phyloP scores from a whole-genome alignment of 2,329 filamentous ascomycete genomes.

The Ophiostoma sp. region DNA sequence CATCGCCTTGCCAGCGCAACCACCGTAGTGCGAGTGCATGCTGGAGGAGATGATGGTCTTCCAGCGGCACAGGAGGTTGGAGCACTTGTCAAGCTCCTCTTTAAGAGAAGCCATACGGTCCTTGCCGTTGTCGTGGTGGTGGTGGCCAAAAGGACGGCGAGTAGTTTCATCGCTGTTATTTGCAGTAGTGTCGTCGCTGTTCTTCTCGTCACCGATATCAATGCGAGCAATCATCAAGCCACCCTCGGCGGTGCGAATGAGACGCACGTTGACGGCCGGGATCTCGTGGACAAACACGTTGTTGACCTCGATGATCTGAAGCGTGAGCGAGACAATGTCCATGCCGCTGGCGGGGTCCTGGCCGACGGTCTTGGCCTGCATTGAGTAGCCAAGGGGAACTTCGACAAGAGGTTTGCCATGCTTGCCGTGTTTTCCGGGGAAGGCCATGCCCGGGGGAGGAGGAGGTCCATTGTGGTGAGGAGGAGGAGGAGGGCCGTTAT shows the following conservation, averaged over 20 bases:
- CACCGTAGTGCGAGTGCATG: conserved; percentile 36
- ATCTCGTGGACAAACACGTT: conserved; percentile 49
- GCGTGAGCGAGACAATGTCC: conserved; percentile 48
- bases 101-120: conserved; percentile 22
- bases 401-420: conserved; percentile 24
- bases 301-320: conserved; percentile 57
- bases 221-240: conserved; percentile 52
- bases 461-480: not conserved
- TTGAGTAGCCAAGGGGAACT: conserved; percentile 45
- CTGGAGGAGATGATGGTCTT: conserved; percentile 46
- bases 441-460: conserved; percentile 2
- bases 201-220: conserved; percentile 32
- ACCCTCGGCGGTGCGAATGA: conserved; percentile 54
- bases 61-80: conserved; percentile 50
- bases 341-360: conserved; percentile 48
- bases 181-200: not conserved
- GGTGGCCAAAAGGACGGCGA: not conserved
- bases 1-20: conserved; percentile 33
- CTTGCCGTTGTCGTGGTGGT: conserved; percentile 1
- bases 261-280: conserved; percentile 52
- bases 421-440: conserved; percentile 5
- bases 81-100: conserved; percentile 35
- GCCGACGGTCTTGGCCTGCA: conserved; percentile 41
- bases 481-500: not conserved
- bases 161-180: not conserved